These are phyloP conservation scores for Coleophoma eucalyptorum DNA, from an alignment of 2,329 filamentous ascomycete genomes.

Conservation along the genomic window DNA sequence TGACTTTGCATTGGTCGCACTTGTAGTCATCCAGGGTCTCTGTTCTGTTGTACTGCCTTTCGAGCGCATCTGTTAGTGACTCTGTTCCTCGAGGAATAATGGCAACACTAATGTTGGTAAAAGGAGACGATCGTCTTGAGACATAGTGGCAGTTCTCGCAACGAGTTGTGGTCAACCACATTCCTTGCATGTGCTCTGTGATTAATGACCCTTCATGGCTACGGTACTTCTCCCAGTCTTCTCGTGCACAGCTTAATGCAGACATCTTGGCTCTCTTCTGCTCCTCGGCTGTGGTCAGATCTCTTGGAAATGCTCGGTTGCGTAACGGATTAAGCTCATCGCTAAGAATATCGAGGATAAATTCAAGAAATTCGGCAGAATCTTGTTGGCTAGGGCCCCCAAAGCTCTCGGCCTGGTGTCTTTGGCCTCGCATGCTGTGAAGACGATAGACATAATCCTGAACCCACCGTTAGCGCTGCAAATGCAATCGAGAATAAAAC, in stretches of 20 bases:
- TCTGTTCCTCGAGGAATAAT: not conserved
- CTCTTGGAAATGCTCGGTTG: constrained; percentile 48
- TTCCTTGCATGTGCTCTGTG: not conserved
- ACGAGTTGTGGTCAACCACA: not conserved
- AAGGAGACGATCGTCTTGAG: not conserved
- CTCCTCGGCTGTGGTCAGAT: constrained; percentile 41
- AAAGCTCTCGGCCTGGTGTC: constrained; percentile 50
- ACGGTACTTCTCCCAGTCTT: constrained; percentile 1
- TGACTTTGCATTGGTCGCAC: constrained; percentile 71
- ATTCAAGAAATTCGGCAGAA: constrained; percentile 83
- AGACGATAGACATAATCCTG: constrained; percentile 64
- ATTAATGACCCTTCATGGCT: not conserved
- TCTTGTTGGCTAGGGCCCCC: constrained; percentile 71
- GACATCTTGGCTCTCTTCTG: constrained; percentile 46
- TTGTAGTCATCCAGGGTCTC: constrained; percentile 59
- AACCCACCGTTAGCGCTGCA: constrained; percentile 28
- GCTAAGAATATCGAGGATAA: constrained; percentile 75
- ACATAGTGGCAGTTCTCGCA: not conserved
- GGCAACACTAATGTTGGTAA: not conserved
- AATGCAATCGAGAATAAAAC: constrained; percentile 15
- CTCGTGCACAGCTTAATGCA: constrained; percentile 9
- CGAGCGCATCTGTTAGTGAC: not conserved
- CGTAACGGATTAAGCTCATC: constrained; percentile 78
- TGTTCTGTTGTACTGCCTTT: constrained; percentile 35
- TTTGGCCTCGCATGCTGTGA: constrained; percentile 49